Conservation (phyloP, 2,329 filamentous ascomycete species). For the Stemphylium vesicarium region DNA sequence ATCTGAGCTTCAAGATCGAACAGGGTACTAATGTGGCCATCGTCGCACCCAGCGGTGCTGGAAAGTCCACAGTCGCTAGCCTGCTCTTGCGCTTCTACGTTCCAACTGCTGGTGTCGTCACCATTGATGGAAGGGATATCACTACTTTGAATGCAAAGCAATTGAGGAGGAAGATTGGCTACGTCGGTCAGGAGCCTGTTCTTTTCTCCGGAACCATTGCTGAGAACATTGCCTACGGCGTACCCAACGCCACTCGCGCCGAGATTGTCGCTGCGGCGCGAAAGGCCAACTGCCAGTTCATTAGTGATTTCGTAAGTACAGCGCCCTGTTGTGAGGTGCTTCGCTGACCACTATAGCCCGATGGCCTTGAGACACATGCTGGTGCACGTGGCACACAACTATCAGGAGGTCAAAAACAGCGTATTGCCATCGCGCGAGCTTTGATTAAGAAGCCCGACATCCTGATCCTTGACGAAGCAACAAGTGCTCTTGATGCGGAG, state of each 20-base stretch:
- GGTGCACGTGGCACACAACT: constrained; percentile 91
- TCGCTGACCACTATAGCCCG: constrained; percentile 62
- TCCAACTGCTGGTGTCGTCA: constrained; percentile 76
- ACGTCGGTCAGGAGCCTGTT: constrained; percentile 95
- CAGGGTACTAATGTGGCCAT: constrained; percentile 95
- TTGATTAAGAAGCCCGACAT: constrained; percentile 97
- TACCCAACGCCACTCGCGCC: constrained; percentile 74
- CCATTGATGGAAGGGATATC: constrained; percentile 84
- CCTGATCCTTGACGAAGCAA: constrained; percentile 92
- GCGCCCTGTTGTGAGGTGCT: background rate
- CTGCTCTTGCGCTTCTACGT: constrained; percentile 90
- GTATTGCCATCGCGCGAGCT: constrained; percentile 94
- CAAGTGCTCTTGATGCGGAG: constrained; percentile 93
- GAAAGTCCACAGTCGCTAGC: constrained; percentile 95
- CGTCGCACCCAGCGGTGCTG: constrained; percentile 93
- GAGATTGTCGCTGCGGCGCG: constrained; percentile 88
- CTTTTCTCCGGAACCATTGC: constrained; percentile 85
- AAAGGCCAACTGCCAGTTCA: constrained; percentile 95
- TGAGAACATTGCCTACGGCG: constrained; percentile 91
- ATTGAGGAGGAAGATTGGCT: constrained; percentile 86
- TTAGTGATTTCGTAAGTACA: constrained; percentile 79
- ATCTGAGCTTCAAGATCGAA: constrained; percentile 87
- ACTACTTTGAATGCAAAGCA: constrained; percentile 91
- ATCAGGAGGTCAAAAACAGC: constrained; percentile 95
- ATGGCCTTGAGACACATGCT: constrained; percentile 92